Conservation (phyloP, 345 rosid species). For the Eucalyptus regnans region DNA sequence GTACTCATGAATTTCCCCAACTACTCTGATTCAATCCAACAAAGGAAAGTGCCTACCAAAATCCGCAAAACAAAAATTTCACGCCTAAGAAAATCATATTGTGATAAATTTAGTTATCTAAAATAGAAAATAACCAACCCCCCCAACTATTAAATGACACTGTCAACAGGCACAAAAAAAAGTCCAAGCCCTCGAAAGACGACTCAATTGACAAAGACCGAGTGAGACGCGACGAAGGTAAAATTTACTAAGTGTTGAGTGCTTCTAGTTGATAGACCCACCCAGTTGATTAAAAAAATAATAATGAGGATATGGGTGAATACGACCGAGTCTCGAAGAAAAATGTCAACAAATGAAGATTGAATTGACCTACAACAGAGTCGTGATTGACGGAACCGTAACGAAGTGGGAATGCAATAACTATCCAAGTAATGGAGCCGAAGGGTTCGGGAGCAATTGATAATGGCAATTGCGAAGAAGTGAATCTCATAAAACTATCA, state of each 20-base stretch:
- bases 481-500: neutral
- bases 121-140: neutral
- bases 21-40: neutral
- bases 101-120: neutral
- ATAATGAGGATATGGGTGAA: neutral
- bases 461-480: neutral
- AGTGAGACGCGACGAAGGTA: neutral
- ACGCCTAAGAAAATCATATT: neutral
- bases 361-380: neutral
- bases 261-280: neutral
- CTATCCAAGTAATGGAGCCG: neutral
- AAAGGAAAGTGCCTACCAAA: neutral
- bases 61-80: neutral
- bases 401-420: neutral
- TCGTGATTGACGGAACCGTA: neutral
- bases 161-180: neutral
- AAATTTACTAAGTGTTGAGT: neutral
- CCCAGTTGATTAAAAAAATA: neutral
- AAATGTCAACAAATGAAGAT: neutral
- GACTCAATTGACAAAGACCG: neutral
- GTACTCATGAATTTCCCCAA: neutral
- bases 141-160: neutral
- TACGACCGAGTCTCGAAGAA: neutral
- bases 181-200: neutral
- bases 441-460: neutral